Conservation (phyloP, 805 yeast species). For the Kodamaea laetipori region DNA sequence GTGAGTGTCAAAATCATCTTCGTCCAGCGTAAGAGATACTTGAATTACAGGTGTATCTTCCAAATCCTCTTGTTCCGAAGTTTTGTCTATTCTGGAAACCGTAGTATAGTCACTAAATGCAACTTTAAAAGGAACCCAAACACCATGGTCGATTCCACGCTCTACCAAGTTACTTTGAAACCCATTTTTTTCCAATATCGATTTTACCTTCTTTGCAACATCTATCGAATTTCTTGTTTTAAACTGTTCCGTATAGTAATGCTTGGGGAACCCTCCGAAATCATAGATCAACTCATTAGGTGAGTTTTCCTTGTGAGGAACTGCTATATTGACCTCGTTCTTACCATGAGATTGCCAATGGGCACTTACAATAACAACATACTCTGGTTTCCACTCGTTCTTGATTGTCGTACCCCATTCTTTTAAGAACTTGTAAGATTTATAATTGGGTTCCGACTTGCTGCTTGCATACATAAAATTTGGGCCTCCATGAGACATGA, state of each 20-base stretch:
- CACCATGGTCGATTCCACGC: constrained; percentile 84
- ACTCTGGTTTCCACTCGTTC: constrained; percentile 58
- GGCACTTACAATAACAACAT: constrained; percentile 67
- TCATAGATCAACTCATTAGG: constrained; percentile 66
- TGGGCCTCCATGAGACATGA: constrained; percentile 85
- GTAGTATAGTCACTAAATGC: constrained; percentile 52
- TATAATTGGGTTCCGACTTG: constrained; percentile 46
- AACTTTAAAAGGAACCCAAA: constrained; percentile 77
- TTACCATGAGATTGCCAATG: constrained; percentile 65
- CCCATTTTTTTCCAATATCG: constrained; percentile 44
- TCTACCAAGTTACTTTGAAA: constrained; percentile 45
- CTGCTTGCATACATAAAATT: constrained; percentile 60
- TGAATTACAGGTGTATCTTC: constrained; percentile 51
- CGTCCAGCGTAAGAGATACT: constrained; percentile 48
- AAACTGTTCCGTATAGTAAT: constrained; percentile 65
- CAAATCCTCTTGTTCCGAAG: constrained; percentile 36
- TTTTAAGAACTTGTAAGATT: constrained; percentile 58
- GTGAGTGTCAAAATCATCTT: constrained; percentile 43
- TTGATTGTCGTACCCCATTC: constrained; percentile 55
- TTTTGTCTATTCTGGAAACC: constrained; percentile 22
- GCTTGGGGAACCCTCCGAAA: constrained; percentile 69
- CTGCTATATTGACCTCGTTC: constrained; percentile 50
- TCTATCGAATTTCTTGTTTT: constrained; percentile 47
- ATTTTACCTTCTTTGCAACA: constrained; percentile 48
- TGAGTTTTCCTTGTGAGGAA: constrained; percentile 31